These are phyloP conservation scores for Neurospora sp. DNA, from an alignment of 2,329 filamentous ascomycete genomes.

Conservation along the genomic window DNA sequence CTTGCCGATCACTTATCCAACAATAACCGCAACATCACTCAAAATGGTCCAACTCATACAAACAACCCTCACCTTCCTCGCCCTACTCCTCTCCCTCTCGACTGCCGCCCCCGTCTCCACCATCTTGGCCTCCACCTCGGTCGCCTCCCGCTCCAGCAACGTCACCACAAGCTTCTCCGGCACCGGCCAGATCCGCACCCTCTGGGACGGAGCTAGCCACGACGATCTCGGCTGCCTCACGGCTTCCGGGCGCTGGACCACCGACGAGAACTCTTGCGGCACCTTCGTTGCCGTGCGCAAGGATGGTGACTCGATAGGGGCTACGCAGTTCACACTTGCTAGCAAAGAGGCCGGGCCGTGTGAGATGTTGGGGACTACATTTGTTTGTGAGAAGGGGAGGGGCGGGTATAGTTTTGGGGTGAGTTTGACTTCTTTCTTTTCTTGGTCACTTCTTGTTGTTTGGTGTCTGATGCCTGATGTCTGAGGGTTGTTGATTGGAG, in stretches of 20 bases:
- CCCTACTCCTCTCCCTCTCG: not conserved
- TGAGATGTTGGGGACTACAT: constrained; percentile 1
- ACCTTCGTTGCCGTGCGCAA: constrained; percentile 3
- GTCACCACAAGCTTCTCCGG: constrained; percentile 2
- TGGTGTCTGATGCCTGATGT: not conserved
- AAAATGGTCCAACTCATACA: not conserved
- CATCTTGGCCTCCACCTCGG: not conserved
- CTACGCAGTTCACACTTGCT: constrained; percentile 1
- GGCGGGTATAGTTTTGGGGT: constrained; percentile 9
- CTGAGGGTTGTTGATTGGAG: no score
- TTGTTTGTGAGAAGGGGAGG: constrained; percentile 7
- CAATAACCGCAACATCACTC: not conserved
- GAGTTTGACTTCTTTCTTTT: not conserved
- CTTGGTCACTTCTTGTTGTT: not conserved
- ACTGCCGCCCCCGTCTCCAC: not conserved
- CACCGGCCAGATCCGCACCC: constrained; percentile 8
- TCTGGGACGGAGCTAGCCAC: constrained; percentile 6
- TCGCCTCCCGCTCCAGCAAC: not conserved
- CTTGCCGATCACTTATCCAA: not conserved
- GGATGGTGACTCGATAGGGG: not conserved
- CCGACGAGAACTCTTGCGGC: constrained; percentile 6
- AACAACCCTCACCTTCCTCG: not conserved
- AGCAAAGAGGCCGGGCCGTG: constrained; percentile 3
- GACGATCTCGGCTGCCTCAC: constrained; percentile 12
- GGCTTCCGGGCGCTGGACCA: constrained; percentile 7